Conservation (phyloP, 768 basidiomycete species). For the Boletus coccyginus region DNA sequence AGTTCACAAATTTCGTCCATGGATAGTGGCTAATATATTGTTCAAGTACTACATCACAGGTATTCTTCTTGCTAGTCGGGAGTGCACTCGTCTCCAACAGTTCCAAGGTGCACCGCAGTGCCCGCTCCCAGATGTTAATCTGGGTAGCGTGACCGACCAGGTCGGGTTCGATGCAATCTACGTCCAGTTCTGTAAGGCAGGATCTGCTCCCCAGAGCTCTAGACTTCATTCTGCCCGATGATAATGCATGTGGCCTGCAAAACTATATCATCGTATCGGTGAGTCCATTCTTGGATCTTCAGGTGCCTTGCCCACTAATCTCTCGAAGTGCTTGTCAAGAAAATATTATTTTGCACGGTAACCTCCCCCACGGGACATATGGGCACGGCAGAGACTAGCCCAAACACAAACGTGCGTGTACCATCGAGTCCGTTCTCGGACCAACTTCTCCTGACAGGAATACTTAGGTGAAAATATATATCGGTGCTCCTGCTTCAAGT, state of each 20-base stretch:
- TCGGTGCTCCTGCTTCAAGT: constrained; percentile 42
- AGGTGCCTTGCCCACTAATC: not conserved
- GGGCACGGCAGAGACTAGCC: constrained; percentile 40
- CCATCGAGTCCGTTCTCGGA: not conserved
- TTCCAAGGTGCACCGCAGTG: constrained; percentile 40
- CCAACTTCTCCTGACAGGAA: constrained; percentile 3
- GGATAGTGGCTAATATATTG: not conserved
- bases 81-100: not conserved
- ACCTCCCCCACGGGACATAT: constrained; percentile 39
- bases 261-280: constrained; percentile 55
- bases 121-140: constrained; percentile 63
- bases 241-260: constrained; percentile 43
- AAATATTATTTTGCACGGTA: not conserved
- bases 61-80: constrained; percentile 2
- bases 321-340: constrained; percentile 1
- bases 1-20: not conserved
- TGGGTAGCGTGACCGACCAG: constrained; percentile 56
- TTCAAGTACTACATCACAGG: constrained; percentile 62
- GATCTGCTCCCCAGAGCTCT: not conserved
- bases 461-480: constrained; percentile 38
- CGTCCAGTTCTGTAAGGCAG: constrained; percentile 55
- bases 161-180: constrained; percentile 72
- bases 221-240: constrained; percentile 28
- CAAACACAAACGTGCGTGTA: constrained; percentile 37
- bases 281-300: constrained; percentile 20